Evolutionary conservation across 1,284 basidiomycete genomes (phyloP), one percentile per base, ranked within the genome.

Genomic region (Mycena citricolor): DNA sequence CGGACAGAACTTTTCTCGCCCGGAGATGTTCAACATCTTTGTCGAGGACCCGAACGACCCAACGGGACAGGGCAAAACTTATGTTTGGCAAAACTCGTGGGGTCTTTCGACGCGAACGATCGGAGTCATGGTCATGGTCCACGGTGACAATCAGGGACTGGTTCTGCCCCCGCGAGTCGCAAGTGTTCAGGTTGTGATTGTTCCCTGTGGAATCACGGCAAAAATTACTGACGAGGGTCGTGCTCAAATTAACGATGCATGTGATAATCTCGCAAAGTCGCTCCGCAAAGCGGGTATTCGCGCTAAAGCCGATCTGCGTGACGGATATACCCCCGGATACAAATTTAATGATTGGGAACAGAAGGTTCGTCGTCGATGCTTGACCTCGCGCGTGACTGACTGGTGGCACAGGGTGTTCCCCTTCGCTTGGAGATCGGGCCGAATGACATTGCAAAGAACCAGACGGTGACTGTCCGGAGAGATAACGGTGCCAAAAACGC

Each of bases 301-400:
- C 52, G 90, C 90, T 33, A 92, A 88, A 68, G 90, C 90, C 1
- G 97, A 99, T 69, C 71, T 94, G 54, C 75, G 95, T 43, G 95
- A 98, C 14, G 92, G 90, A 20, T 97, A 99, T 71, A 98, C 93
- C 36, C 95, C 95, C 12, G 95, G 95, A 32, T 99, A 87, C 76
- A 99, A 99, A 73, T 99, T 97, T 74, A 97, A 97, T 66, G 92
- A 98, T 63, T 98, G 95, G 94, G 97, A 99, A 73, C 86, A 97
- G 70, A 92, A 94, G 79, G 90, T 86, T 51, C 52, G 53, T 52
- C 38, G 51, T 13, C 34, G 31, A 35, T 17, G 35, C 29, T 8
- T 32, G 29, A 17, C 11, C 10, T 11, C n/a, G 31, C 19, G 14
- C 19, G 8, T 32, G 19, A 16, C 31, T 44, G 20, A 28, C 14